phyloP scores from a whole-genome alignment of 2,329 filamentous ascomycete genomes.

The Lojkania enalia region DNA sequence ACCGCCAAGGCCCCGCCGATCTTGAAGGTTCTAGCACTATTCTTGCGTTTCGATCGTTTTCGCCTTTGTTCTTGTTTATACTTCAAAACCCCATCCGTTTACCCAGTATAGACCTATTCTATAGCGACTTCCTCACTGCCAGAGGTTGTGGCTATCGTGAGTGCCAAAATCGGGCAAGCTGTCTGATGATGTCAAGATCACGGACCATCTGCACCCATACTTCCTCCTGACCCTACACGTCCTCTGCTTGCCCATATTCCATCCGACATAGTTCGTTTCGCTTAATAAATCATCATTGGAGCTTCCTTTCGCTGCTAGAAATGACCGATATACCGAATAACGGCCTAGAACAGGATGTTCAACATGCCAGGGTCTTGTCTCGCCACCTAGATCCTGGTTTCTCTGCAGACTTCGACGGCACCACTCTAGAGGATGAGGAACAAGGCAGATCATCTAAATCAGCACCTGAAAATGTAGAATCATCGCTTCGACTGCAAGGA shows the following conservation, averaged over 20 bases:
- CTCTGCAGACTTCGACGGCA: slow-evolving; percentile 49
- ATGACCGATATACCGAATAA: slow-evolving; percentile 38
- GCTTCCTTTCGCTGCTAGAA: neutral
- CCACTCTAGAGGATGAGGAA: slow-evolving; percentile 25
- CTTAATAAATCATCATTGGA: too few relatives aligned
- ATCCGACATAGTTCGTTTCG: too few relatives aligned
- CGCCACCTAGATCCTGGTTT: slow-evolving; percentile 49
- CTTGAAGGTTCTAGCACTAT: slow-evolving; percentile 17
- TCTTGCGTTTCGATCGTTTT: neutral
- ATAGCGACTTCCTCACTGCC: neutral
- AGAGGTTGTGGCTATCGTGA: slow-evolving; percentile 5
- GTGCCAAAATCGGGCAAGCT: slow-evolving; percentile 2
- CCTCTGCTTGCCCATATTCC: too few relatives aligned
- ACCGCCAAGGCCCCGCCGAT: slow-evolving; percentile 9
- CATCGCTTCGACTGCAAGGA: slow-evolving; percentile 72
- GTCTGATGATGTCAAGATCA: slow-evolving; percentile 34
- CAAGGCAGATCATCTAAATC: slow-evolving; percentile 32
- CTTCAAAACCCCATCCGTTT: neutral
- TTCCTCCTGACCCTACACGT: too few relatives aligned
- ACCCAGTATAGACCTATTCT: neutral
- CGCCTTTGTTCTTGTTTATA: neutral
- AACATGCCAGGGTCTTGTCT: slow-evolving; percentile 45
- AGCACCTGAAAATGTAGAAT: slow-evolving; percentile 50
- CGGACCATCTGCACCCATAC: slow-evolving; percentile 26
- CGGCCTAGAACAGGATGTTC: slow-evolving; percentile 30